Percentiles rank a stretch among this genome's conserved stretches.
Conservation (phyloP, 2,329 filamentous ascomycete species). For the Ceratocystis alfenasii region DNA sequence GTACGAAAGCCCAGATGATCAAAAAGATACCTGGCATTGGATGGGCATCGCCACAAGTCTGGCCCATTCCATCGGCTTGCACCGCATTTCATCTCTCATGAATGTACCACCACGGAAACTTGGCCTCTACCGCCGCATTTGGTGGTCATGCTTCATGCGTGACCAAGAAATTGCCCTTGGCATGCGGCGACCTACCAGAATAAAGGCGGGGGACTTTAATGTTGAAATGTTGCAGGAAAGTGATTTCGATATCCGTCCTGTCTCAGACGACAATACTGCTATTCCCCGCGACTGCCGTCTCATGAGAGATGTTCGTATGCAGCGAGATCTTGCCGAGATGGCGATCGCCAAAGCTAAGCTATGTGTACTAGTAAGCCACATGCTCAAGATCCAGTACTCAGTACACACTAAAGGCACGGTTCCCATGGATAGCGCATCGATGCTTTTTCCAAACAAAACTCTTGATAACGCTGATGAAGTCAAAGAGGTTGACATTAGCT, state of each 20-base stretch:
- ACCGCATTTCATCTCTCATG: conserved; percentile 69
- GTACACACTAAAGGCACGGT: conserved; percentile 75
- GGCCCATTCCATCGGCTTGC: conserved; percentile 83
- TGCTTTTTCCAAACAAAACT: conserved; percentile 81
- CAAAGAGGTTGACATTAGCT: conserved; percentile 62
- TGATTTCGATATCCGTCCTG: conserved; percentile 68
- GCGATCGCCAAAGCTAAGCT: conserved; percentile 87
- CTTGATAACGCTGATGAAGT: conserved; percentile 73
- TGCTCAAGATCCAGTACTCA: conserved; percentile 83
- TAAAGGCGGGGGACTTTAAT: conserved; percentile 88
- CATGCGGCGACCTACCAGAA: conserved; percentile 83
- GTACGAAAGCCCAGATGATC: conserved; percentile 93
- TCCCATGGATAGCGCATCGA: conserved; percentile 69
- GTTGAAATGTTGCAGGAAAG: conserved; percentile 76
- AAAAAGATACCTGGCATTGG: conserved; percentile 98
- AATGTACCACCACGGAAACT: conserved; percentile 62
- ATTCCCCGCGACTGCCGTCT: conserved; percentile 59
- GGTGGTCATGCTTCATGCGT: conserved; percentile 96
- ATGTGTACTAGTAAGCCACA: conserved; percentile 77
- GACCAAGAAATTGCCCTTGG: conserved; percentile 85
- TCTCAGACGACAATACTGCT: conserved; percentile 55
- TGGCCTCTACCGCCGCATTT: conserved; percentile 85
- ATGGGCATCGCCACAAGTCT: conserved; percentile 92
- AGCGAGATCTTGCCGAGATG: conserved; percentile 70
- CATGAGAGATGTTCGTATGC: conserved; percentile 58